phyloP scores from a whole-genome alignment of 1,284 basidiomycete genomes.

The Volvariella volvacea region DNA sequence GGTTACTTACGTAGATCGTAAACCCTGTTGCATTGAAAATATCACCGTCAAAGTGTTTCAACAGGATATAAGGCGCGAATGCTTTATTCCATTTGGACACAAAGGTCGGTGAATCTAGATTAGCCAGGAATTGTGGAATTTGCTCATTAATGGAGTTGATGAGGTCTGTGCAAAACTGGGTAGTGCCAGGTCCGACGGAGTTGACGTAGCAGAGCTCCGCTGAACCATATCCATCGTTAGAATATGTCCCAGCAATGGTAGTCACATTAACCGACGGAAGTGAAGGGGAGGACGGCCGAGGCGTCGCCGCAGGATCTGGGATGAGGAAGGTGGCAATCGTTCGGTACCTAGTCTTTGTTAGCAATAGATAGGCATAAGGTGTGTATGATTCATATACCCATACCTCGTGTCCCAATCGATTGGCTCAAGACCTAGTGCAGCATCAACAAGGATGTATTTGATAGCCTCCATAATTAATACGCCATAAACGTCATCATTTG shows the following conservation, averaged over 20 bases:
- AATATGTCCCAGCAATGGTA: constrained; percentile 6
- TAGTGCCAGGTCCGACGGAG: neutral
- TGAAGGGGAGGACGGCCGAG: neutral
- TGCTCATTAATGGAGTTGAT: neutral
- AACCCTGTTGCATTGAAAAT: neutral
- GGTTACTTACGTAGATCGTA: neutral
- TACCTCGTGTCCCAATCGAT: constrained; percentile 27
- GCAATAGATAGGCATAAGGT: neutral
- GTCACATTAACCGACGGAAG: neutral
- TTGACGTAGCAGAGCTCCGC: neutral
- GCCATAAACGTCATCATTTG: constrained; percentile 31
- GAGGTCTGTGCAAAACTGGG: neutral
- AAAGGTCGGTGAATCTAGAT: neutral
- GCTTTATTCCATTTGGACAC: neutral
- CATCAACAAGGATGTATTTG: constrained; percentile 28
- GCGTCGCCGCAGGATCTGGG: neutral
- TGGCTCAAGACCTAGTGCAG: constrained; percentile 21
- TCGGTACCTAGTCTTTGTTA: neutral
- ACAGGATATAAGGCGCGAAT: neutral
- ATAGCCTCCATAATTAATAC: constrained; percentile 23
- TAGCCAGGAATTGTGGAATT: neutral
- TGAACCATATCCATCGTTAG: neutral
- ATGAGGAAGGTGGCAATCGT: neutral
- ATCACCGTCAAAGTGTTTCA: neutral
- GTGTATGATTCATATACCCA: neutral